Evolutionary conservation across 1,139 yeast genomes (phyloP).

Genomic region (Geotrichum aggregatum): DNA sequence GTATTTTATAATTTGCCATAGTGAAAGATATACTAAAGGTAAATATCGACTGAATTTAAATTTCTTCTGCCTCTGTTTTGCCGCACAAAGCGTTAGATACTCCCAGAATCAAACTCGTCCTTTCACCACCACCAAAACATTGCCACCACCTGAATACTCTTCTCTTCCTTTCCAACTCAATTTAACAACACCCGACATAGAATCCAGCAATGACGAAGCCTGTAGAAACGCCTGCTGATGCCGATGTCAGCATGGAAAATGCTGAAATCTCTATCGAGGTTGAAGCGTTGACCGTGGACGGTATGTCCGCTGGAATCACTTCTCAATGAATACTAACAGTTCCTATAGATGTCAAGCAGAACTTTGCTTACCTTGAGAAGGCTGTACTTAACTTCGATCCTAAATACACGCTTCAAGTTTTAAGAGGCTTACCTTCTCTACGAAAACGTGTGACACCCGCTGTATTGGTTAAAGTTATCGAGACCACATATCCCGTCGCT

Average conservation of each 20-base stretch:
- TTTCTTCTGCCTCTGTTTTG: no score
- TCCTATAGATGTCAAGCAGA: slow-evolving; percentile 48
- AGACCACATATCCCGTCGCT: slow-evolving; percentile 50
- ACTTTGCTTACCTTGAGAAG: slow-evolving; percentile 56
- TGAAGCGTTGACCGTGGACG: slow-evolving; percentile 21
- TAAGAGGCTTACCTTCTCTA: slow-evolving; percentile 74
- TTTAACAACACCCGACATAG: neutral
- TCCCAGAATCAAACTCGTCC: slow-evolving; percentile 9
- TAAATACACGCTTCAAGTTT: slow-evolving; percentile 77
- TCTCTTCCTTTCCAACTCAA: slow-evolving; percentile 3
- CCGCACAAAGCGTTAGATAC: no score
- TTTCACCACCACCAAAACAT: slow-evolving; percentile 18
- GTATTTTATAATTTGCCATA: no score
- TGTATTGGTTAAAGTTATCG: slow-evolving; percentile 53
- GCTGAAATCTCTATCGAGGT: slow-evolving; percentile 11
- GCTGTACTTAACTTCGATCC: slow-evolving; percentile 80
- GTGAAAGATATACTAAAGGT: no score
- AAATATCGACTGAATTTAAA: no score
- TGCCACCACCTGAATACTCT: neutral
- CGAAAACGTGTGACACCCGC: slow-evolving; percentile 59
- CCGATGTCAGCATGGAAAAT: slow-evolving; percentile 17
- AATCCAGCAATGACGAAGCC: slow-evolving; percentile 8
- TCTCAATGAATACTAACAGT: slow-evolving; percentile 40
- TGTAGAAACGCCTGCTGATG: slow-evolving; percentile 10
- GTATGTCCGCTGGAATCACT: slow-evolving; percentile 18